These are phyloP conservation scores for Pleoardoris graminearum DNA, from an alignment of 2,329 filamentous ascomycete species.

Conservation along the genomic window DNA sequence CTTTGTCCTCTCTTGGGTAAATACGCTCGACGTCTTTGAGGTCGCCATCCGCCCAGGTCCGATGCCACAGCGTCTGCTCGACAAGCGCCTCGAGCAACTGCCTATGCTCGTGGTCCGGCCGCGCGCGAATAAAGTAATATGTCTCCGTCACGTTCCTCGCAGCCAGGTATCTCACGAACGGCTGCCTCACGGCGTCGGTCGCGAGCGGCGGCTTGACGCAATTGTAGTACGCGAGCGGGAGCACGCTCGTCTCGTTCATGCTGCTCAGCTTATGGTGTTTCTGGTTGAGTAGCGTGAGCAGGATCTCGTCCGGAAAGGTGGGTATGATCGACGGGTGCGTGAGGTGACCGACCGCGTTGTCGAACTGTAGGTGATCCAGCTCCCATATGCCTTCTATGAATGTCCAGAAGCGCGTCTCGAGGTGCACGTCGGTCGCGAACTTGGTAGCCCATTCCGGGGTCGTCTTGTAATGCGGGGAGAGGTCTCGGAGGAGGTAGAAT, in stretches of 20 bases:
- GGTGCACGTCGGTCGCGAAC: conserved; percentile 65
- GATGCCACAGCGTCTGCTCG: conserved; percentile 33
- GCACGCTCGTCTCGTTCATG: conserved; percentile 33
- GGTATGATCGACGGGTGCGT: conserved; percentile 78
- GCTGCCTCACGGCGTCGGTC: conserved; percentile 62
- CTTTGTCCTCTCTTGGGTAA: conserved; percentile 55
- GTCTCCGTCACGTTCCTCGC: conserved; percentile 71
- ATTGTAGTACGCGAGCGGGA: conserved; percentile 78
- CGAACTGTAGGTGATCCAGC: conserved; percentile 71
- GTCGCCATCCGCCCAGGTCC: conserved; percentile 13
- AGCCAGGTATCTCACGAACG: conserved; percentile 71
- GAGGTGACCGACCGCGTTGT: conserved; percentile 70
- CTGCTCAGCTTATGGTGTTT: conserved; percentile 21
- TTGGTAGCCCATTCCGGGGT: conserved; percentile 56
- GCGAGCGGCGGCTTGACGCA: conserved; percentile 74
- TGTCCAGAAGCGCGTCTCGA: conserved; percentile 76
- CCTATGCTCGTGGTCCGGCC: conserved; percentile 64
- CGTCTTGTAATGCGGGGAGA: conserved; percentile 55
- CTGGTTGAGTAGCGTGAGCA: conserved; percentile 65
- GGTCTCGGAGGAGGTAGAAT: conserved; percentile 82
- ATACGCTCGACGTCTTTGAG: conserved; percentile 9
- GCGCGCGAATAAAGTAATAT: conserved; percentile 70
- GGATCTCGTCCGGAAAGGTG: conserved; percentile 82
- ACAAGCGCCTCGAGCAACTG: conserved; percentile 70
- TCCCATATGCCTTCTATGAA: conserved; percentile 84